A percentile compares a stretch with the other conserved stretches of the same genome.
phyloP scores from a whole-genome alignment of 2,329 filamentous ascomycete species.

The Hypomyces rosellus region DNA sequence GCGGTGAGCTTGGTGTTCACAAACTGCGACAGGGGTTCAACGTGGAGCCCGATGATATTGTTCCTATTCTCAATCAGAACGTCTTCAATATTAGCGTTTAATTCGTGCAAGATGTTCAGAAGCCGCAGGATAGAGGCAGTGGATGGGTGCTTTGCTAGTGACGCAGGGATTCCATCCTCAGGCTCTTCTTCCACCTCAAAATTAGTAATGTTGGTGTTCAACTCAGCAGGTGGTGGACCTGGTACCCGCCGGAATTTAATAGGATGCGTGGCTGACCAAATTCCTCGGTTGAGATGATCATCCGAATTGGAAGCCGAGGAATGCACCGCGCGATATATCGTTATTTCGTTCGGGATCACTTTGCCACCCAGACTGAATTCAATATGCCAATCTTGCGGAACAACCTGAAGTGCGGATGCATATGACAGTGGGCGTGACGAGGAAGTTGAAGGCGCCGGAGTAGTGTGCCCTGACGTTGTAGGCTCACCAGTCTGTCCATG shows the following conservation, averaged over 20 bases:
- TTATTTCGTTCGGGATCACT: slow-evolving; percentile 82
- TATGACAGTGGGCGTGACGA: slow-evolving; percentile 70
- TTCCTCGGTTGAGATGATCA: slow-evolving; percentile 64
- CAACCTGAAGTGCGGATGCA: slow-evolving; percentile 71
- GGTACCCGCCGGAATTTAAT: slow-evolving; percentile 86
- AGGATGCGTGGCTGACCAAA: slow-evolving; percentile 86
- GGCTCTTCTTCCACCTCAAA: slow-evolving; percentile 47
- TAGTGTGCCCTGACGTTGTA: slow-evolving; percentile 33
- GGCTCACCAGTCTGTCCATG: slow-evolving; percentile 35
- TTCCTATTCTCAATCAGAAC: slow-evolving; percentile 70
- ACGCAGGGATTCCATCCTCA: slow-evolving; percentile 62
- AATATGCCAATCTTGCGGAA: slow-evolving; percentile 93
- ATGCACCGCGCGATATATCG: slow-evolving; percentile 91
- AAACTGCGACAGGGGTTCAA: slow-evolving; percentile 85
- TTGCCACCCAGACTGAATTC: slow-evolving; percentile 86
- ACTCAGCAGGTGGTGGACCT: slow-evolving; percentile 72
- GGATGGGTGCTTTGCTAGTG: slow-evolving; percentile 73
- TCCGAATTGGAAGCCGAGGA: slow-evolving; percentile 46
- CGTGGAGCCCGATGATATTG: slow-evolving; percentile 61
- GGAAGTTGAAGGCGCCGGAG: slow-evolving; percentile 45
- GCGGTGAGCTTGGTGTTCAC: slow-evolving; percentile 98
- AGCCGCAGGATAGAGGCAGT: slow-evolving; percentile 83
- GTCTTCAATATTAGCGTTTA: slow-evolving; percentile 91
- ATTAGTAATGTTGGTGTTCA: slow-evolving; percentile 50
- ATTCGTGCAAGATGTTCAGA: slow-evolving; percentile 81